A percentile compares a stretch with the other conserved stretches of the same genome.
phyloP scores from a whole-genome alignment of 495 filamentous ascomycete genomes.

The Penicillium bovifimosum region DNA sequence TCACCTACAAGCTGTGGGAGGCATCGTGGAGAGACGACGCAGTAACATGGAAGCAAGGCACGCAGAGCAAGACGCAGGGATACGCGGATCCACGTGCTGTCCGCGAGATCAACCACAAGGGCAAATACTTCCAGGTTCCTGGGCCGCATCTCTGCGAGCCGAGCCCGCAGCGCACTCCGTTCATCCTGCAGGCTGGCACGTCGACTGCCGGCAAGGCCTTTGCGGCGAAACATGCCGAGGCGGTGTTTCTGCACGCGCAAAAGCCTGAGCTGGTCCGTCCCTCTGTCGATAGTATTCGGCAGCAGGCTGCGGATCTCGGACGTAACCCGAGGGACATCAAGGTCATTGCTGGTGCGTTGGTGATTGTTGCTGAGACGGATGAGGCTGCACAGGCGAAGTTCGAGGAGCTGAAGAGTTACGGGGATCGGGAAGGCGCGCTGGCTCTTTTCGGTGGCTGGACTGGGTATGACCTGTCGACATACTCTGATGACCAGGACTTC shows the following conservation, averaged over 20 bases:
- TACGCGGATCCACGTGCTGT: constrained; percentile 56
- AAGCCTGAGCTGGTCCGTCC: constrained; percentile 40
- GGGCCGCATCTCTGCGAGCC: constrained; percentile 63
- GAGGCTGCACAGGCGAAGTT: constrained; percentile 50
- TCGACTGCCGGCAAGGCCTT: constrained; percentile 58
- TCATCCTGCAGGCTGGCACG: constrained; percentile 60
- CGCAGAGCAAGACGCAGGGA: constrained; percentile 23
- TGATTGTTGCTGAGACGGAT: constrained; percentile 50
- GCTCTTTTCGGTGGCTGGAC: constrained; percentile 53
- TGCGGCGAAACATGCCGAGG: constrained; percentile 55
- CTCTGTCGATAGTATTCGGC: constrained; percentile 44
- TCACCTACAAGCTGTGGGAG: constrained; percentile 65
- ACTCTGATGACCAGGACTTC: constrained; percentile 48
- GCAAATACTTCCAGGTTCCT: constrained; percentile 60
- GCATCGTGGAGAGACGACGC: constrained; percentile 64
- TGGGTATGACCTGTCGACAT: constrained; percentile 46
- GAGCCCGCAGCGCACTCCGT: constrained; percentile 60
- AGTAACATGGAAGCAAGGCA: constrained; percentile 29
- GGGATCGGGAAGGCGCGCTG: constrained; percentile 46
- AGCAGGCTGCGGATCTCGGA: constrained; percentile 38
- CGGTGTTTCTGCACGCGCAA: constrained; percentile 48
- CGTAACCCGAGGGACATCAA: constrained; percentile 47
- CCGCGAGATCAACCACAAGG: constrained; percentile 58
- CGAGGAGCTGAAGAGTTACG: constrained; percentile 41
- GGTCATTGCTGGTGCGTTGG: constrained; percentile 44